Percentiles rank a stretch among this genome's conserved stretches.
These are phyloP conservation scores for Sphagnum fallax DNA, from an alignment of 228 moss, liverwort and hornwort genomes.

Conservation along the genomic window DNA sequence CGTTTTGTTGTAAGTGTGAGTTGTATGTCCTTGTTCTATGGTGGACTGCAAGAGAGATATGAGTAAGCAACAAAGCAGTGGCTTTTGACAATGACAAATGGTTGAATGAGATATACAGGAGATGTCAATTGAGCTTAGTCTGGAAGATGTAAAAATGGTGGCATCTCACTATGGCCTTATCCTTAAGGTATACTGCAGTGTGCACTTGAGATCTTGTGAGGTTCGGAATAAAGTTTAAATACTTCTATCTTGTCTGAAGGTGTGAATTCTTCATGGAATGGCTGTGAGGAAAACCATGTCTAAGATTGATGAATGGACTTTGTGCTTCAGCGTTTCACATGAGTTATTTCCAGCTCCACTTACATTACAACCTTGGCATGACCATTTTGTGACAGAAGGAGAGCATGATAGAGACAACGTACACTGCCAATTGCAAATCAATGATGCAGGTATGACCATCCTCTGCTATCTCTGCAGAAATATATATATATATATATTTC, in stretches of 20 bases:
- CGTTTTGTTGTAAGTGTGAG: too few species aligned
- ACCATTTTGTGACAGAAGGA: slow-evolving; percentile 34
- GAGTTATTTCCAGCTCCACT: too few species aligned
- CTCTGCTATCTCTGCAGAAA: not conserved
- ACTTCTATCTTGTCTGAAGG: not conserved
- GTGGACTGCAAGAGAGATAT: too few species aligned
- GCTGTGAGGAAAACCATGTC: not conserved
- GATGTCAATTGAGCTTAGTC: slow-evolving; percentile 76
- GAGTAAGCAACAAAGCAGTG: too few species aligned
- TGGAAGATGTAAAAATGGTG: slow-evolving; percentile 66
- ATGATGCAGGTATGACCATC: slow-evolving; percentile 68
- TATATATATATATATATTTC: not conserved
- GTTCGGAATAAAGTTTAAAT: not conserved
- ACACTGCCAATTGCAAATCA: slow-evolving; percentile 69
- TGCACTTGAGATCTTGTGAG: not conserved
- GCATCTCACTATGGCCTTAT: slow-evolving; percentile 49
- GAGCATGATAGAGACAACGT: slow-evolving; percentile 65
- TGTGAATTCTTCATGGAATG: not conserved
- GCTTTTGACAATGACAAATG: too few species aligned
- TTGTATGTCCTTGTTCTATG: too few species aligned
- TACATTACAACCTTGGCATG: too few species aligned
- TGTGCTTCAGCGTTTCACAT: too few species aligned
- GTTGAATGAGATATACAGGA: slow-evolving; percentile 27
- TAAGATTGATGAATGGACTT: not conserved
- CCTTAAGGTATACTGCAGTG: slow-evolving; percentile 43